Percentiles rank a stretch among this genome's conserved stretches.
Conservation (phyloP, 768 basidiomycete genomes). For the Tricholoma bakamatsutake region DNA sequence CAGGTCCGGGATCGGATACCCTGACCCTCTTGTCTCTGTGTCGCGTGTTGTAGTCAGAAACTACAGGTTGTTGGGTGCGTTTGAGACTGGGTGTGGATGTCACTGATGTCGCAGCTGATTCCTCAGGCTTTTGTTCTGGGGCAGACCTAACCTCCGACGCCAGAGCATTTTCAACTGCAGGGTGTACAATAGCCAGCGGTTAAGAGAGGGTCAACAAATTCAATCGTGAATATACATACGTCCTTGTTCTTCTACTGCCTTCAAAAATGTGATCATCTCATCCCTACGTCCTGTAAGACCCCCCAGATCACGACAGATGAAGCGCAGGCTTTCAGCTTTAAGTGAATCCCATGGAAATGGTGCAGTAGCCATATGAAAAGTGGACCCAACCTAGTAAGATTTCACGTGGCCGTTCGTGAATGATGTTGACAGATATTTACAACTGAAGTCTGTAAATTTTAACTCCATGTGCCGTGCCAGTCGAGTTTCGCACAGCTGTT, state of each 20-base stretch:
- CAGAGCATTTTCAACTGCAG: constrained; percentile 12
- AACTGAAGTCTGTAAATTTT: too few relatives aligned
- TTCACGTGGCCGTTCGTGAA: neutral
- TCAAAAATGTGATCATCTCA: constrained; percentile 11
- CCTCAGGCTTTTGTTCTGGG: constrained; percentile 1
- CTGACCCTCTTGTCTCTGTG: constrained; percentile 12
- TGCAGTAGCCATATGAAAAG: neutral
- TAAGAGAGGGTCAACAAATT: neutral
- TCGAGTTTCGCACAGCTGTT: too few relatives aligned
- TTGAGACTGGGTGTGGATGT: neutral
- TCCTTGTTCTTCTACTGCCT: constrained; percentile 7
- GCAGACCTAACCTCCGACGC: neutral
- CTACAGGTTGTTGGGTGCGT: constrained; percentile 4
- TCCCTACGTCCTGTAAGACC: constrained; percentile 2
- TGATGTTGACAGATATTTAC: neutral
- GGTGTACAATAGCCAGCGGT: neutral
- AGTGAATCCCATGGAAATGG: constrained; percentile 16
- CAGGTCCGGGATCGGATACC: constrained; percentile 10
- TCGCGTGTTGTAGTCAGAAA: constrained; percentile 18
- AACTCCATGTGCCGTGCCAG: too few relatives aligned
- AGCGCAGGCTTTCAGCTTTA: constrained; percentile 17
- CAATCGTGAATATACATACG: constrained; percentile 8
- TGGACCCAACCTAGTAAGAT: neutral
- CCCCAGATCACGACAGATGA: constrained; percentile 15
- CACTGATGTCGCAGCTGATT: neutral